Percentiles rank a stretch among this genome's conserved stretches.
phyloP scores from a whole-genome alignment of 345 rosid genomes.

The Hibiscus mutabilis region DNA sequence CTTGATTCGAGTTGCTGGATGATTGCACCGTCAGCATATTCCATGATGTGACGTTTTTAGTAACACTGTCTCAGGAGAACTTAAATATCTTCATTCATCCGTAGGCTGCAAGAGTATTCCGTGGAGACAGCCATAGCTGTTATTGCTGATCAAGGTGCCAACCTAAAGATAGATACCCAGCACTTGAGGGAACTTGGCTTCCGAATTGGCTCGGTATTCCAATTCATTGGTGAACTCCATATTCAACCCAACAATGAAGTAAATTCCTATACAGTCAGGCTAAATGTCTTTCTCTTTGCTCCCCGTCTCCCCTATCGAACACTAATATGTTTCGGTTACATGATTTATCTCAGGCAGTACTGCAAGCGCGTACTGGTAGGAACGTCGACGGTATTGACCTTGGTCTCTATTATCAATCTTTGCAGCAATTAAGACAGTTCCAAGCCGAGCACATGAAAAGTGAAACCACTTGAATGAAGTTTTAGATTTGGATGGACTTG shows the following conservation, averaged over 20 bases:
- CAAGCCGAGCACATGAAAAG: conserved; percentile 27
- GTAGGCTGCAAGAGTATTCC: conserved; percentile 53
- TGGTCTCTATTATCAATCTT: conserved; percentile 55
- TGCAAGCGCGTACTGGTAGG: conserved; percentile 75
- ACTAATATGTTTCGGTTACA: not conserved
- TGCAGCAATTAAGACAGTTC: conserved; percentile 57
- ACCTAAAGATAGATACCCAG: conserved; percentile 50
- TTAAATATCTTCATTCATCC: conserved; percentile 2
- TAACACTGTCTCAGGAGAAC: not conserved
- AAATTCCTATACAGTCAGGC: not conserved
- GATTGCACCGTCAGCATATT: not conserved
- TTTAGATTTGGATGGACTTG: not conserved
- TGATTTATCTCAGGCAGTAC: conserved; percentile 40
- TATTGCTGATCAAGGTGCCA: conserved; percentile 46
- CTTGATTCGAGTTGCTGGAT: not conserved
- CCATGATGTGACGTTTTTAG: not conserved
- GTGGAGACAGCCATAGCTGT: conserved; percentile 47
- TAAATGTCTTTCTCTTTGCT: not conserved
- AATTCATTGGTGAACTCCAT: conserved; percentile 76
- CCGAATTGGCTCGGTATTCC: conserved; percentile 56
- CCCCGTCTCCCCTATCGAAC: not conserved
- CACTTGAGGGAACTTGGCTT: conserved; percentile 68
- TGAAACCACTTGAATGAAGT: conserved; percentile 14
- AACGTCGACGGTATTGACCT: conserved; percentile 79
- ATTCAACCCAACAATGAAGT: conserved; percentile 54